Base-by-base conservation (phyloP, 805 yeast species). In the Lipomyces sp. region DNA sequence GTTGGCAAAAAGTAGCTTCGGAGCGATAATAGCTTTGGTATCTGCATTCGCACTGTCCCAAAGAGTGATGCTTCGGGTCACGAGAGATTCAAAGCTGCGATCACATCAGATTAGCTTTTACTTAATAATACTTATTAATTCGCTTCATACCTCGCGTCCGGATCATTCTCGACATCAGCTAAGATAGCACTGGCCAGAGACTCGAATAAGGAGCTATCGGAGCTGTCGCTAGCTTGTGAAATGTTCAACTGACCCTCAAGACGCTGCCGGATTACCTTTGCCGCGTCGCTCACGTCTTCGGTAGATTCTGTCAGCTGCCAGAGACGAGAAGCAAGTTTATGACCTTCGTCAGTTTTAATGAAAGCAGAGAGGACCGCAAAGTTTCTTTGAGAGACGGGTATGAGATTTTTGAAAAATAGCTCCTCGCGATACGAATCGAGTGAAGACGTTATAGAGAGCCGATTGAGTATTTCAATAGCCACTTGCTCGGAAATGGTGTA, bases 281-380 rank as follows among this genome's bases (percentile, higher is more conserved):
- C 71, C 2, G 64, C 29, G 32, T n/a, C 62, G 53, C 53, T 35
- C 37, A 53, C 37, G 24, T 53, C 61, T 10, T 54, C 65, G 5
- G 48, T 45, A 5, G 63, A 29, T 18, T 63, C 71, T 7, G 69
- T 54, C 24, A 68, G 59, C 56, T 68, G 70, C 71, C 71, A 68
- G 7, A 72, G 67, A 0, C 72, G 73, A 57, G 82, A 80, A 11
- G 87, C 74, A 1, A 75, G 72, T 0, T 78, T 76, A 50, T 75
- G 77, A 37, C 79, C 78, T 0, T 77, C 74, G 0, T 71, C 67
- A 33, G 84, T 69, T n/a, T 70, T 71, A 8, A 75, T 74, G 1
- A 73, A 62, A 0, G 83, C 77, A 53, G 82, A 24, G 8, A 68
- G 51, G 8, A 48, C 29, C 24, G 60, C 11, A 6, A 62, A 48